Conservation (phyloP, 108 stramenopile genomes). For the Cyclotella kingstonii region DNA sequence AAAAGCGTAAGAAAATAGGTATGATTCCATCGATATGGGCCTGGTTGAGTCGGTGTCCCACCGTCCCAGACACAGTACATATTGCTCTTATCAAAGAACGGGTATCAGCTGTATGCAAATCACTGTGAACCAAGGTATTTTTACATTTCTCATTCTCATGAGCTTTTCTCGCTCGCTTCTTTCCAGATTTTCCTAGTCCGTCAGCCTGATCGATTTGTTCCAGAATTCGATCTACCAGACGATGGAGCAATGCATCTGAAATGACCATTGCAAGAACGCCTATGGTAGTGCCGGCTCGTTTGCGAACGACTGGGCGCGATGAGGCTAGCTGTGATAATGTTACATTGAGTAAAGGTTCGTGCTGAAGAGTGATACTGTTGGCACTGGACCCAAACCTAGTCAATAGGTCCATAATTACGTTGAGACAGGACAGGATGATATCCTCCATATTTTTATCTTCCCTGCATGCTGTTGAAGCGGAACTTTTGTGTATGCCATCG, state of each 20-base stretch:
- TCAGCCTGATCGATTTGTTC: slow-evolving; percentile 66
- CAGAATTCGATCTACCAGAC: slow-evolving; percentile 79
- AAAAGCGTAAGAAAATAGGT: slow-evolving; percentile 90
- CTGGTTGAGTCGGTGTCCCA: slow-evolving; percentile 82
- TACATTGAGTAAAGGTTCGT: slow-evolving; percentile 76
- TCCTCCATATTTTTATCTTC: slow-evolving; percentile 54
- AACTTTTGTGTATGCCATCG: slow-evolving; percentile 64
- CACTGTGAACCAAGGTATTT: slow-evolving; percentile 7
- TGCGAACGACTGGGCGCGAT: slow-evolving; percentile 68
- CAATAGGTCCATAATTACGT: slow-evolving; percentile 90
- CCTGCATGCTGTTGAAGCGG: slow-evolving; percentile 3
- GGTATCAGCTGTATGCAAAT: slow-evolving; percentile 47
- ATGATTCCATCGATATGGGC: slow-evolving; percentile 91
- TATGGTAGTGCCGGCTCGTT: slow-evolving; percentile 91
- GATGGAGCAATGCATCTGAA: slow-evolving; percentile 70
- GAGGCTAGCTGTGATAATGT: slow-evolving; percentile 67
- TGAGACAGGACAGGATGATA: slow-evolving; percentile 78
- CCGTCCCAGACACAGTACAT: slow-evolving; percentile 79
- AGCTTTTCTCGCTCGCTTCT: slow-evolving; percentile 37
- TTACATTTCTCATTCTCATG: slow-evolving; percentile 17
- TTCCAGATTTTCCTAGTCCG: slow-evolving; percentile 33
- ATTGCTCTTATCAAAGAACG: slow-evolving; percentile 88
- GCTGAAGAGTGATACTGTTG: slow-evolving; percentile 63
- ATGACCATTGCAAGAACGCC: slow-evolving; percentile 85
- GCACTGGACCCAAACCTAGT: slow-evolving; percentile 82